phyloP scores from a whole-genome alignment of 305 asterid species.

The Solanum hybrid region DNA sequence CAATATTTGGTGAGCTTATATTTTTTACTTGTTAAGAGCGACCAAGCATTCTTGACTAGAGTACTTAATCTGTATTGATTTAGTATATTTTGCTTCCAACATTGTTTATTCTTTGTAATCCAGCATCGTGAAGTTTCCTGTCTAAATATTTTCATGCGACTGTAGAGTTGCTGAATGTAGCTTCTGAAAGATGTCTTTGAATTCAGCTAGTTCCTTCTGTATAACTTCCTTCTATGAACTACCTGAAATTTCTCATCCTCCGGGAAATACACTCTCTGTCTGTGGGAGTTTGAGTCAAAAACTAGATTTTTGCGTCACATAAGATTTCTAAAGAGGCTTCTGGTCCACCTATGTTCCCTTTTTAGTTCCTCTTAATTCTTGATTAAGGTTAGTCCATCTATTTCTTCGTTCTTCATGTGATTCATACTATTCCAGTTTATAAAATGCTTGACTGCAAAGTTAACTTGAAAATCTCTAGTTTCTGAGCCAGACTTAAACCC shows the following conservation, averaged over 20 bases:
- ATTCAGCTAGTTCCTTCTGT: not conserved
- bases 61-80: not conserved
- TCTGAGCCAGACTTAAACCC: not conserved
- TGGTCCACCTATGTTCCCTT: not conserved
- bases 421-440: not conserved
- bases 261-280: not conserved
- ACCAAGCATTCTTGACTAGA: not conserved
- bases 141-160: not conserved
- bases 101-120: not conserved
- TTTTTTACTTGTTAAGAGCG: not conserved
- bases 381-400: not conserved
- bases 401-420: not conserved
- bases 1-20: not conserved
- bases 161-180: not conserved
- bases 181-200: not conserved
- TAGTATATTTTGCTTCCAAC: not conserved
- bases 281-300: not conserved
- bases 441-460: not conserved
- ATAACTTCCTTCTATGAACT: not conserved
- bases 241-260: not conserved
- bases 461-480: not conserved
- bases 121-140: not conserved
- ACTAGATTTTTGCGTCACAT: not conserved
- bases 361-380: not conserved
- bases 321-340: not conserved